A percentile compares a stretch with the other conserved stretches of the same genome.
phyloP scores from a whole-genome alignment of 768 basidiomycete genomes.

The Coprinellus aureogranulatus region DNA sequence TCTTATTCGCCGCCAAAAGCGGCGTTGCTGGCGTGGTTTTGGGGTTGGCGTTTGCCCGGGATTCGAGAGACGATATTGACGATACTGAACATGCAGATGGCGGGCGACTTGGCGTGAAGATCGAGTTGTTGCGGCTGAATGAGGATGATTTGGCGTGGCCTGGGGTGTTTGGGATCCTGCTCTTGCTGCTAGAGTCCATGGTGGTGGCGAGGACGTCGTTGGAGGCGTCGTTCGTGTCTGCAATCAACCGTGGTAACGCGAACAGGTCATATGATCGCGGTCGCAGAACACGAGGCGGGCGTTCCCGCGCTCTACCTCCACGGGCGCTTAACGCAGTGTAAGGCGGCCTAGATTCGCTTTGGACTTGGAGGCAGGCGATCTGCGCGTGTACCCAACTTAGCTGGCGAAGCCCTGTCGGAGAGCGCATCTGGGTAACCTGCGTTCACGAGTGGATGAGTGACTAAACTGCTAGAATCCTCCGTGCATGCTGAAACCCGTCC shows the following conservation, averaged over 20 bases:
- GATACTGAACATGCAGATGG: slow-evolving; percentile 15
- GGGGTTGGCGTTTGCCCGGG: slow-evolving; percentile 29
- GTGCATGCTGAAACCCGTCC: no score
- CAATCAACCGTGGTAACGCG: neutral
- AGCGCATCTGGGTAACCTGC: no score
- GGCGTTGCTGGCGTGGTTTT: slow-evolving; percentile 28
- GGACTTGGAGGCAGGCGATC: no score
- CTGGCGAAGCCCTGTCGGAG: no score
- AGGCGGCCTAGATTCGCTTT: neutral
- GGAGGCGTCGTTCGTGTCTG: neutral
- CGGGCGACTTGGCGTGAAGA: slow-evolving; percentile 10
- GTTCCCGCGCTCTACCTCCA: neutral
- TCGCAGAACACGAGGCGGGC: neutral
- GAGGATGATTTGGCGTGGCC: slow-evolving; percentile 6
- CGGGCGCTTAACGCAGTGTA: neutral
- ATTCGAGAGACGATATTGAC: slow-evolving; percentile 22
- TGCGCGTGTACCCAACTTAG: no score
- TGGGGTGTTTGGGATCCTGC: slow-evolving; percentile 5
- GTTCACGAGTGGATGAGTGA: no score
- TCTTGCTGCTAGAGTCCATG: slow-evolving; percentile 1
- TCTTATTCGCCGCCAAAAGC: slow-evolving; percentile 50
- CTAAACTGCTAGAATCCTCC: no score
- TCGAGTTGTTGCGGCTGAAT: neutral
- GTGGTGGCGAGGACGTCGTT: neutral
- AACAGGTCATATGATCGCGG: slow-evolving; percentile 1